Evolutionary conservation across 768 basidiomycete species (phyloP), one percentile per base, ranked within the genome.

Genomic region (Cystobasidium onofrii): DNA sequence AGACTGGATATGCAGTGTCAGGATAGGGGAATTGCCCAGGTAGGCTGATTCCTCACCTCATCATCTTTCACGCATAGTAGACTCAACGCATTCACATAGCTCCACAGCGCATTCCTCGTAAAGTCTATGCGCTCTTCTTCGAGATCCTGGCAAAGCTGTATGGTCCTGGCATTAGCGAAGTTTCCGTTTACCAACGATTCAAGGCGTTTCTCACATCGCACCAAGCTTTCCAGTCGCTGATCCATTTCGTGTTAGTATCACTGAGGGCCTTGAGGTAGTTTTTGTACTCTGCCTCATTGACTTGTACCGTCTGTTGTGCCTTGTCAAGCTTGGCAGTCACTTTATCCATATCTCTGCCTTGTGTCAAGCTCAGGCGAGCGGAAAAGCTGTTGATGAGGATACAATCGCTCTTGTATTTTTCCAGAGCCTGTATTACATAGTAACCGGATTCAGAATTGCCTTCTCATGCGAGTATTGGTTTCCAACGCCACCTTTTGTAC

Each of bases 111-210:
- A 80, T 94, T 91, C 82, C 95, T 97, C 84, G 90, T 88, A 80
- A 95, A 91, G 74, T 93, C 91, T 79, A 94, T 82, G n/a, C 96
- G 86, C 73, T 93, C 89, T 77, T 97, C 93, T 79, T 99, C 96
- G 63, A 96, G 82, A 82, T 99, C 96, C 81, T 99, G 96, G 75
- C 91, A 91, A 54, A 86, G 87, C 80, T 81, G 65, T 1, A 73
- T 7, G n/a, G n/a, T n/a, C n/a, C n/a, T n/a, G n/a, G n/a, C n/a
- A n/a, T n/a, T n/a, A n/a, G n/a, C n/a, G n/a, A n/a, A n/a, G n/a
- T n/a, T n/a, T n/a, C n/a, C n/a, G n/a, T n/a, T n/a, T n/a, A n/a
- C n/a, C n/a, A n/a, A n/a, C n/a, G n/a, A n/a, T n/a, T n/a, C n/a
- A n/a, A 20, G 17, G 0, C 4, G 17, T 0, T 73, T 50, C 81